phyloP scores from a whole-genome alignment of 176 grass and related monocot genomes.

The Dactylis glomerata region DNA sequence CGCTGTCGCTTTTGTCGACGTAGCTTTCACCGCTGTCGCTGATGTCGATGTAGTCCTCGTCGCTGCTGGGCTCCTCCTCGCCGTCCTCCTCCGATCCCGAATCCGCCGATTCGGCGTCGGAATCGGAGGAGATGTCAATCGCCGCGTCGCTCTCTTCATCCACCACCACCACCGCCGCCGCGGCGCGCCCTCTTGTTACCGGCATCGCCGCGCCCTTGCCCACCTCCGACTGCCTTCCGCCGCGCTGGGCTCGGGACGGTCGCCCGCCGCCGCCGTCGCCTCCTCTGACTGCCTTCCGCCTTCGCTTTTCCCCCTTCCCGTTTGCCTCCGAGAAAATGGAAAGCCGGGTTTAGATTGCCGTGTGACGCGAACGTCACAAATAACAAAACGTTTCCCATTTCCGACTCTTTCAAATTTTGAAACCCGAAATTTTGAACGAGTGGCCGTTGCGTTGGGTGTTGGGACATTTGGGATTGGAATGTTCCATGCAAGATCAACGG shows the following conservation, averaged over 20 bases:
- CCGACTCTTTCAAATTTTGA: not conserved
- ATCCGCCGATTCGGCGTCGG: slow-evolving; percentile 28
- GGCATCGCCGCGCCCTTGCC: slow-evolving; percentile 29
- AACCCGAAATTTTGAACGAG: not conserved
- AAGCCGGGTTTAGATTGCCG: not conserved
- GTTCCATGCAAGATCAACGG: not conserved
- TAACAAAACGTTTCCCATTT: not conserved
- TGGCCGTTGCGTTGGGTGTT: not conserved
- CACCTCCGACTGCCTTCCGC: not conserved
- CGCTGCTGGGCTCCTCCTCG: slow-evolving; percentile 34
- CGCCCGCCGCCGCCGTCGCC: not conserved
- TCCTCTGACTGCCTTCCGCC: slow-evolving; percentile 12
- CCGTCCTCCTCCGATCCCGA: slow-evolving; percentile 12
- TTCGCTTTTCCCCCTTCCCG: not conserved
- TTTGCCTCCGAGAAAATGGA: not conserved
- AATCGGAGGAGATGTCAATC: slow-evolving; percentile 55
- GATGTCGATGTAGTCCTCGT: slow-evolving; percentile 38
- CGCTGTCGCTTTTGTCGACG: slow-evolving; percentile 30
- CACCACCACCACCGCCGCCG: not conserved
- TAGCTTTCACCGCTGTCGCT: slow-evolving; percentile 42
- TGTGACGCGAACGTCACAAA: not conserved
- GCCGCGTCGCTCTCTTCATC: not conserved
- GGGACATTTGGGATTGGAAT: not conserved
- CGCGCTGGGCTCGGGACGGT: not conserved
- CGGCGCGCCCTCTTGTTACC: slow-evolving; percentile 22